Conservation (phyloP, 805 yeast species). For the Nakazawaea wickerhamii region DNA sequence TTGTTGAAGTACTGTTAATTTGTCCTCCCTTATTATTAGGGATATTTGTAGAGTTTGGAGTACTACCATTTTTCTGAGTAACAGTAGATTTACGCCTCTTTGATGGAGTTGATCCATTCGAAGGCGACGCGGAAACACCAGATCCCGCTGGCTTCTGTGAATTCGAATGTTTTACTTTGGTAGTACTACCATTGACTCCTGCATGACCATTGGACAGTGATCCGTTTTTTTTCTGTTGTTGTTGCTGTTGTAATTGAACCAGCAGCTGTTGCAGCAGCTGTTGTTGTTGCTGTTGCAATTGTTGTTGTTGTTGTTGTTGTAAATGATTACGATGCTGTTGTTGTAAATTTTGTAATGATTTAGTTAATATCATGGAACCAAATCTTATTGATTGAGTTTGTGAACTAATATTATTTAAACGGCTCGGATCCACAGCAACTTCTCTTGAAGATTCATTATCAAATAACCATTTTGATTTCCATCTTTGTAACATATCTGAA, state of each 20-base stretch:
- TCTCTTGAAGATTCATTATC: conserved; percentile 39
- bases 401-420: conserved; percentile 73
- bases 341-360: conserved; percentile 51
- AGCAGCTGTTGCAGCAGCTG: conserved; percentile 25
- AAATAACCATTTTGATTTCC: conserved; percentile 45
- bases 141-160: conserved; percentile 11
- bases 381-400: conserved; percentile 88
- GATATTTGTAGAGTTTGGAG: not conserved
- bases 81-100: conserved; percentile 4
- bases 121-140: conserved; percentile 6
- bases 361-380: conserved; percentile 85
- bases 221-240: conserved; percentile 16
- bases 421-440: conserved; percentile 58
- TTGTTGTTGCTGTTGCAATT: conserved; percentile 28
- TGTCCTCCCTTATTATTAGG: conserved; percentile 7
- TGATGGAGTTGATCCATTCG: conserved; percentile 1
- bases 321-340: conserved; percentile 26
- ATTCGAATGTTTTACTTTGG: not conserved
- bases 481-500: conserved; percentile 29
- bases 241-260: conserved; percentile 23
- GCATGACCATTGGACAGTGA: not conserved
- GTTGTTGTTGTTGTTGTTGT: conserved; percentile 27
- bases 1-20: not conserved
- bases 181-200: conserved; percentile 4
- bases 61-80: not conserved